Percentiles rank a stretch among this genome's conserved stretches.
Conservation (phyloP, 2,329 filamentous ascomycete species). For the Hypoxylon sp. region DNA sequence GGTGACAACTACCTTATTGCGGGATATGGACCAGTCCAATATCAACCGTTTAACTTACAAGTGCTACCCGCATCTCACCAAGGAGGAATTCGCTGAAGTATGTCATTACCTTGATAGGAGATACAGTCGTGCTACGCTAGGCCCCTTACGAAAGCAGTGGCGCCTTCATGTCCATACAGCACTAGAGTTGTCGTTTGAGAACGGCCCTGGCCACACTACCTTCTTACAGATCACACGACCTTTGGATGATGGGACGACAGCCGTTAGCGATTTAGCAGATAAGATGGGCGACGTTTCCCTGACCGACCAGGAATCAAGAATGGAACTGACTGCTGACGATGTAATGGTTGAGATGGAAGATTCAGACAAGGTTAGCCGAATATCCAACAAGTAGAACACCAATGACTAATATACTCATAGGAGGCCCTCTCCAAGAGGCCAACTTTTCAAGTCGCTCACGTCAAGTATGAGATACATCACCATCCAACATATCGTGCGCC, state of each 20-base stretch:
- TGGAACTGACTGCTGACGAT: conserved; percentile 55
- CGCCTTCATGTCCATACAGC: conserved; percentile 68
- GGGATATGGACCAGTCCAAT: conserved; percentile 26
- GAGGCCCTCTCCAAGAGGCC: conserved; percentile 58
- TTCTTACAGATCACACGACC: conserved; percentile 71
- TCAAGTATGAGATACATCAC: conserved; percentile 81
- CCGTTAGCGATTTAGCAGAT: conserved; percentile 63
- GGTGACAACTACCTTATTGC: neutral
- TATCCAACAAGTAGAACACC: neutral
- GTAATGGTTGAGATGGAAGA: conserved; percentile 67
- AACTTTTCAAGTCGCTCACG: conserved; percentile 59
- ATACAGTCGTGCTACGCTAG: conserved; percentile 72
- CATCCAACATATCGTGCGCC: conserved; percentile 82
- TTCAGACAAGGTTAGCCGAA: conserved; percentile 63
- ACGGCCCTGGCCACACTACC: conserved; percentile 63
- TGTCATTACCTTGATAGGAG: conserved; percentile 74
- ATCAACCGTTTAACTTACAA: conserved; percentile 58
- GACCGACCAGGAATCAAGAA: conserved; percentile 39
- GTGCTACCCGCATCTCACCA: conserved; percentile 73
- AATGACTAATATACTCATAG: conserved; percentile 51
- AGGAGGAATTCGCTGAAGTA: conserved; percentile 74
- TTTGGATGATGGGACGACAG: conserved; percentile 60
- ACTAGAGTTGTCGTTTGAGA: conserved; percentile 62
- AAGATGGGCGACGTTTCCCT: conserved; percentile 65
- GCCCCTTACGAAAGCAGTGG: conserved; percentile 68